A percentile compares a stretch with the other conserved stretches of the same genome.
Evolutionary conservation across 75 land plant species (phyloP).

Genomic region (Isoetes taiwanensis): DNA sequence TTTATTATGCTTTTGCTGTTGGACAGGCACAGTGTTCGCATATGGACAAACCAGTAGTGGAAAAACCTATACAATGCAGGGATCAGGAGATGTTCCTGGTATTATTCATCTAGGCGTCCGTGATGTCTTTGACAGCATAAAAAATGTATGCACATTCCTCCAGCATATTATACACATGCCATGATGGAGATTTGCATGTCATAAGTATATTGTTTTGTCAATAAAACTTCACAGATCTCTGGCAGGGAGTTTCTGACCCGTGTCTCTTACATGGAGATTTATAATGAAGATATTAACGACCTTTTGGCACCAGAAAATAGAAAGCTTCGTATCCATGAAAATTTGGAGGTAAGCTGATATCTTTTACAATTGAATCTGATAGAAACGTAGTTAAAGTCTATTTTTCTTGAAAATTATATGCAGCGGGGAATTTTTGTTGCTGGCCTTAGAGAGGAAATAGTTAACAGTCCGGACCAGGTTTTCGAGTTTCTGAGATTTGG

Average conservation of each 20-base stretch:
- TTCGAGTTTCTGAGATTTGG: constrained; percentile 62
- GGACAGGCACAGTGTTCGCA: constrained; percentile 87
- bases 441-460: constrained; percentile 90
- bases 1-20: constrained; percentile 9
- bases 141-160: no score
- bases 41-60: constrained; percentile 99
- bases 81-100: constrained; percentile 12
- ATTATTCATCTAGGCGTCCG: neutral
- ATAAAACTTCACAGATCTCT: constrained; percentile 33
- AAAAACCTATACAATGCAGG: constrained; percentile 88
- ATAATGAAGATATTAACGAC: constrained; percentile 97
- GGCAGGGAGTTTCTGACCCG: constrained; percentile 88
- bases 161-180: no score
- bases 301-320: constrained; percentile 63
- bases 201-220: no score
- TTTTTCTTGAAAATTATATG: constrained; percentile 8
- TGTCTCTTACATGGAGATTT: constrained; percentile 98
- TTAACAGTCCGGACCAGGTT: constrained; percentile 71
- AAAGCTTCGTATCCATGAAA: constrained; percentile 87
- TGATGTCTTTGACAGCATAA: neutral
- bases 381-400: neutral
- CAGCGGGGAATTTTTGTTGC: constrained; percentile 93
- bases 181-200: no score
- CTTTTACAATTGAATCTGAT: neutral
- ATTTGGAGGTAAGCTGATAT: constrained; percentile 48